phyloP scores from a whole-genome alignment of 2,329 filamentous ascomycete species.

The Ceratocystis harringtonii region DNA sequence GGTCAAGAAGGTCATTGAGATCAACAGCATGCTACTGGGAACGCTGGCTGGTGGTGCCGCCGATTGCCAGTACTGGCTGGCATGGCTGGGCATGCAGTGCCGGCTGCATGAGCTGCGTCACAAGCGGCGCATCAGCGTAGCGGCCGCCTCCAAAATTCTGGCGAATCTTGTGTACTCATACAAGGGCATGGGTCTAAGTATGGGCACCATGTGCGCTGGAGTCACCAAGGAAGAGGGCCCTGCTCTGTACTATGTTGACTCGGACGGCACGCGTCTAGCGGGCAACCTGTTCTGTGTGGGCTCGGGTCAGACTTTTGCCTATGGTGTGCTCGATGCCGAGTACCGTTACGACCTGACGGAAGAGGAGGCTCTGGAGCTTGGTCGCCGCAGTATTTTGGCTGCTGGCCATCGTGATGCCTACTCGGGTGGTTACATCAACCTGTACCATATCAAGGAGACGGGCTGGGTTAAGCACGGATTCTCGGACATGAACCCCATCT shows the following conservation, averaged over 20 bases:
- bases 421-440: conserved; percentile 95
- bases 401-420: conserved; percentile 97
- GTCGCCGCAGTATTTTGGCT: conserved; percentile 80
- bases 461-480: conserved; percentile 99
- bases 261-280: conserved; percentile 78
- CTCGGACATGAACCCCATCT: conserved; percentile 95
- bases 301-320: conserved; percentile 95
- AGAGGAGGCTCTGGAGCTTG: conserved; percentile 81
- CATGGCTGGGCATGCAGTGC: conserved; percentile 97
- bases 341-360: conserved; percentile 80
- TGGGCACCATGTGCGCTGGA: conserved; percentile 99
- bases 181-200: conserved; percentile 96
- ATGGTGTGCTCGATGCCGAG: conserved; percentile 91
- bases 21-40: conserved; percentile 83
- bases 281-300: conserved; percentile 98
- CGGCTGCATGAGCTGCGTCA: conserved; percentile 97
- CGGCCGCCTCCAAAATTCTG: conserved; percentile 94
- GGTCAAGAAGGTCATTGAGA: conserved; percentile 99
- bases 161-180: conserved; percentile 97
- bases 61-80: conserved; percentile 99
- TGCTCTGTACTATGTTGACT: conserved; percentile 97
- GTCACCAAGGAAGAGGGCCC: conserved; percentile 92
- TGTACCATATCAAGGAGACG: conserved; percentile 98
- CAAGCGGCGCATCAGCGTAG: conserved; percentile 96
- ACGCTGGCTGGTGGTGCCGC: conserved; percentile 98